These are phyloP conservation scores for Nannochloropsis gaditana DNA, from an alignment of 108 stramenopile species.

Conservation along the genomic window DNA sequence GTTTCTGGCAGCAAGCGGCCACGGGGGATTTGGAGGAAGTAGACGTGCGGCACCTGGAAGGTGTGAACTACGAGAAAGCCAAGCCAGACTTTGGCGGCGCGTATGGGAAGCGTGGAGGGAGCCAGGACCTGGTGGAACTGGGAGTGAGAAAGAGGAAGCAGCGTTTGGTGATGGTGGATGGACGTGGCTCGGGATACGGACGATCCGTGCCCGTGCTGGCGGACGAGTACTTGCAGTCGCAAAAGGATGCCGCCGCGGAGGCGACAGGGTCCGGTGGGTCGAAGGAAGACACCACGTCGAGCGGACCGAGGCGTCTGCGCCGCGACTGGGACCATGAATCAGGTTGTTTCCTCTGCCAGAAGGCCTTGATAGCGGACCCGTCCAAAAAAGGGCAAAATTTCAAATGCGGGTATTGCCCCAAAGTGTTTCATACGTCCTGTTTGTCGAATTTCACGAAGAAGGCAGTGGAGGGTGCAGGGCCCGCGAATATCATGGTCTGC, in stretches of 20 bases:
- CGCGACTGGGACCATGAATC: conserved; percentile 25
- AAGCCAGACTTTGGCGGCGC: conserved; percentile 6
- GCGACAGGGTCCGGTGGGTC: background rate
- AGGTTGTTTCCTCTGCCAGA: conserved; percentile 22
- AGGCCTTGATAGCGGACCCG: background rate
- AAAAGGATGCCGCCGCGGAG: conserved; percentile 22
- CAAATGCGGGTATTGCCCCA: conserved; percentile 30
- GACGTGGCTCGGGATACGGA: conserved; percentile 30
- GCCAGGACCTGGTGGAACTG: background rate
- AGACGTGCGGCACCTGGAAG: conserved; percentile 46
- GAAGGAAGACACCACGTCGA: conserved; percentile 20
- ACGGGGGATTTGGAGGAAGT: conserved; percentile 37
- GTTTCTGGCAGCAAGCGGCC: conserved; percentile 22
- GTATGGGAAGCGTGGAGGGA: background rate
- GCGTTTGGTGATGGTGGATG: conserved; percentile 43
- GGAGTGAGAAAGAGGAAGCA: conserved; percentile 45
- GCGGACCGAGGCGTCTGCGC: background rate
- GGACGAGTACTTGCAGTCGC: background rate
- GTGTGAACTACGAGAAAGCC: conserved; percentile 35
- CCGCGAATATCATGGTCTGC: conserved; percentile 56
- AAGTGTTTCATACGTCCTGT: conserved; percentile 32
- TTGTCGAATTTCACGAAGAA: conserved; percentile 11
- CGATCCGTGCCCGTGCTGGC: conserved; percentile 26
- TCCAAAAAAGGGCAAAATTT: background rate
- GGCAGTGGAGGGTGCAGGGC: conserved; percentile 2